phyloP scores from a whole-genome alignment of 2,329 filamentous ascomycete genomes.

The Apiospora sp. region DNA sequence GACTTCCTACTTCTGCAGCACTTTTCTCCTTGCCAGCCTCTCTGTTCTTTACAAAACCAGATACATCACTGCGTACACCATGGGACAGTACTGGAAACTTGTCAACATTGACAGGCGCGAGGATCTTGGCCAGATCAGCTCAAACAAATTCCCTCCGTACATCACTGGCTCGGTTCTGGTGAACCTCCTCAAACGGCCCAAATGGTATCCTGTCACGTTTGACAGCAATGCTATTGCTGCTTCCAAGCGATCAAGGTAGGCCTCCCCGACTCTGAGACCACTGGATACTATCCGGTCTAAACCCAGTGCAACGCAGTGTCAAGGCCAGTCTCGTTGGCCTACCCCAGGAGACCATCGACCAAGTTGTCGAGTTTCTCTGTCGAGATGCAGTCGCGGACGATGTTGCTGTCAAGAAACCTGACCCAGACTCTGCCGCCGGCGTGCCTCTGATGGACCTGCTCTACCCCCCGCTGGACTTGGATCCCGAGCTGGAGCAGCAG shows the following conservation, averaged over 20 bases:
- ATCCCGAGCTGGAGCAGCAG: background rate
- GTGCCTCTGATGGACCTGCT: too few relatives aligned
- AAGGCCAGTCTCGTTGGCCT: background rate
- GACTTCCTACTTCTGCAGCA: background rate
- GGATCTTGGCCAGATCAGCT: background rate
- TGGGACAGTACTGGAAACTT: background rate
- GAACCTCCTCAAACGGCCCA: background rate
- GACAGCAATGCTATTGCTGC: background rate
- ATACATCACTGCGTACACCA: background rate
- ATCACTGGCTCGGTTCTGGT: background rate
- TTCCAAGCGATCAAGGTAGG: background rate
- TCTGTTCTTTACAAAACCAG: background rate
- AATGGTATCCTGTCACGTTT: background rate
- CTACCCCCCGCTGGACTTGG: too few relatives aligned
- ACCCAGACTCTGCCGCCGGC: too few relatives aligned
- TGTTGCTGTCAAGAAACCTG: background rate
- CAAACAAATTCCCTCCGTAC: background rate
- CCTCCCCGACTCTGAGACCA: background rate
- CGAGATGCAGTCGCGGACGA: background rate
- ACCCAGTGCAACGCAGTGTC: background rate
- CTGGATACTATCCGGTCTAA: background rate
- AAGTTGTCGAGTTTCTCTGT: background rate
- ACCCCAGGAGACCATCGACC: background rate
- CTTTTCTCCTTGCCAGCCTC: background rate
- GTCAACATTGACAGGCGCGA: slow-evolving; percentile 2